Evolutionary conservation across 331 rosid species (phyloP).

Genomic region (Acacia concinna): DNA sequence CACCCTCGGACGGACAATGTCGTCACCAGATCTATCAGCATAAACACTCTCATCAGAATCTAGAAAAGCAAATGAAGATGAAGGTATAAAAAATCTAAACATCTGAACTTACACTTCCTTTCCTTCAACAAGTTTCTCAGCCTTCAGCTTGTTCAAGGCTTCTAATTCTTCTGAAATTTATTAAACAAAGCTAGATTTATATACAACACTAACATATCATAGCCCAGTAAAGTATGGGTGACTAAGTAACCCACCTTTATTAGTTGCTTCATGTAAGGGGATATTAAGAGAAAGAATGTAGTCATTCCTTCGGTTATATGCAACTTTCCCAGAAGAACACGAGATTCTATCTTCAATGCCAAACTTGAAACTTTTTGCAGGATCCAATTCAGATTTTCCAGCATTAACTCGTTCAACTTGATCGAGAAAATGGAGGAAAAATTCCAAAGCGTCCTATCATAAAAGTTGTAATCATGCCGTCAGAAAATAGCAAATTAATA

Average conservation of each 20-base stretch:
- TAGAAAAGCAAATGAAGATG: constrained; percentile 7
- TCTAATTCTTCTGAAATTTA: constrained; percentile 71
- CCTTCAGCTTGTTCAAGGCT: constrained; percentile 73
- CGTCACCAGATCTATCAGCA: constrained; percentile 59
- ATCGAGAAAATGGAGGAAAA: constrained; percentile 92
- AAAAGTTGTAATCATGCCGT: constrained; percentile 27
- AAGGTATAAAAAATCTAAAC: constrained; percentile 24
- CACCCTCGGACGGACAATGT: constrained; percentile 95
- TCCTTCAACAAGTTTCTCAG: constrained; percentile 76
- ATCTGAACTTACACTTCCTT: constrained; percentile 77
- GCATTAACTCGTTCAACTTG: constrained; percentile 82
- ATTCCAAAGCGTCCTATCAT: constrained; percentile 94
- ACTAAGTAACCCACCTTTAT: constrained; percentile 59
- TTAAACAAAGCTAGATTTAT: constrained; percentile 38
- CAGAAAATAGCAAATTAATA: constrained; percentile 24
- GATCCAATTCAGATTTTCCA: constrained; percentile 69
- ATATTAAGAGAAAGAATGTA: constrained; percentile 89
- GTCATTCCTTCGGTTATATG: constrained; percentile 83
- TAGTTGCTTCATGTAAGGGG: constrained; percentile 82
- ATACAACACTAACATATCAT: constrained; percentile 22
- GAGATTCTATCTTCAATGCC: constrained; percentile 92
- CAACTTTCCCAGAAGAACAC: constrained; percentile 96
- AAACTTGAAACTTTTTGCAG: constrained; percentile 87
- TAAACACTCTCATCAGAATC: constrained; percentile 35
- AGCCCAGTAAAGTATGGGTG: background rate